Evolutionary conservation across 768 basidiomycete species (phyloP).

Genomic region (Agrocybe pediades): DNA sequence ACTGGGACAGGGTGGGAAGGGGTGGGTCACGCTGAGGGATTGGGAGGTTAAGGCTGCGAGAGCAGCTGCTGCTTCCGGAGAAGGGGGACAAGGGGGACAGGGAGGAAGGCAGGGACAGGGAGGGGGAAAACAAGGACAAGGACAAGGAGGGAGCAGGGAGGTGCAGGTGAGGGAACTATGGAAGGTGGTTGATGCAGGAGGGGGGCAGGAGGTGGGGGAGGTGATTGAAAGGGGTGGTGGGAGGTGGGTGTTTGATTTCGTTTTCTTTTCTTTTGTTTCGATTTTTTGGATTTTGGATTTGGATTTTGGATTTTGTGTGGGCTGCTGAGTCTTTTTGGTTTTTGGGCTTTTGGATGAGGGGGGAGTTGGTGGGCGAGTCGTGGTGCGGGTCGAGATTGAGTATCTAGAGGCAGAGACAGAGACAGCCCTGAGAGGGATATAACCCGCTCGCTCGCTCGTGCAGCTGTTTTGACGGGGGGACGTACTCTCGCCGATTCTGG

Average conservation of each 20-base stretch:
- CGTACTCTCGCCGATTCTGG: too few relatives aligned
- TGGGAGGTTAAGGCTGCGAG: slow-evolving; percentile 65
- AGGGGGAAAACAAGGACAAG: too few relatives aligned
- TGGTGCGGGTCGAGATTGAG: too few relatives aligned
- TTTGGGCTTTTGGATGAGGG: too few relatives aligned
- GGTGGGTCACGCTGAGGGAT: slow-evolving; percentile 65
- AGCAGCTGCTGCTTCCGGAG: too few relatives aligned
- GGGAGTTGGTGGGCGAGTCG: too few relatives aligned
- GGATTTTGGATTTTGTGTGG: not conserved
- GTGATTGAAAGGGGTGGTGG: slow-evolving; percentile 68
- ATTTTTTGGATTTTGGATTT: not conserved
- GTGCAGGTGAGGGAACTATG: slow-evolving; percentile 69
- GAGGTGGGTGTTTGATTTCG: slow-evolving; percentile 46
- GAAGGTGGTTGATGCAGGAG: slow-evolving; percentile 83
- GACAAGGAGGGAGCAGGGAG: slow-evolving; percentile 44
- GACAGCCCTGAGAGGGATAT: too few relatives aligned
- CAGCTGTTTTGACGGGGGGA: too few relatives aligned
- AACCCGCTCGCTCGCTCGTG: too few relatives aligned
- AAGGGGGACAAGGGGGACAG: slow-evolving; percentile 56
- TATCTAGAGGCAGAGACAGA: too few relatives aligned
- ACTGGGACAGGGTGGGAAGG: slow-evolving; percentile 45
- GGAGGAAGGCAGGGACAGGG: slow-evolving; percentile 43
- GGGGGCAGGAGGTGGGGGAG: slow-evolving; percentile 45
- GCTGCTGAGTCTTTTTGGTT: not conserved
- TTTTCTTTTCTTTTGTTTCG: not conserved